Base-by-base conservation (phyloP, 768 basidiomycete species). In the Tulasnella sp. region DNA sequence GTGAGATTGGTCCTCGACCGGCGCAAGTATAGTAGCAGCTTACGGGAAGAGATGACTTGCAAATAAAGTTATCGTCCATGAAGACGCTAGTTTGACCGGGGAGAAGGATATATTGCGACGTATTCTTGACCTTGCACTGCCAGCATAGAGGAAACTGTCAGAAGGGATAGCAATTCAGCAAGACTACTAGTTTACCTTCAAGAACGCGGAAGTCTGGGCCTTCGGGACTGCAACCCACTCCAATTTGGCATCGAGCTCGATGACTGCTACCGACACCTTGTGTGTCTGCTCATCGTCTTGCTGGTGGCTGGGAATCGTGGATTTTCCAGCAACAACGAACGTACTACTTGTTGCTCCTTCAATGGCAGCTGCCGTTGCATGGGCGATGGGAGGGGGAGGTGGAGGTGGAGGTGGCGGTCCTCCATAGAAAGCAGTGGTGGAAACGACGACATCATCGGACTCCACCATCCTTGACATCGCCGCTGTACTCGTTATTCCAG, bases 41-140 rank as follows among this genome's bases (percentile, higher is more conserved):
- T 56, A 77, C 76, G 8, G 81, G 81, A 38, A 81, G 27, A 21
- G 72, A 27, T 2, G 81, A 80, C 77, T 81, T 81, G 80, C 81
- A 80, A 44, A 80, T 62, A 62, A 81, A 81, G 77, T 78, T 80
- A 31, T 80, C 81, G 71, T 81, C 81, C 71, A 81, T 73, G 77
- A 78, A 81, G 42, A 81, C 80, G 74, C 71, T 81, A n/a, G 48
- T 56, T 16, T 71, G 75, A 27, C 81, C 81, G 9, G 78, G 42
- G 14, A 81, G 77, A 31, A 81, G 74, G 44, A 74, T 79, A 36
- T 78, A 79, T 19, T 27, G 14, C 10, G 76, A 80, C 31, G 75
- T 75, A 71, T 80, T 80, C 38, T 42, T 80, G 36, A 80, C 44
- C 24, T 76, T 75, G 40, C 80, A 80, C 80, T 80, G 58, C 34